Conservation (phyloP, 2,329 filamentous ascomycete species). For the Penicillium sclerotigenum region DNA sequence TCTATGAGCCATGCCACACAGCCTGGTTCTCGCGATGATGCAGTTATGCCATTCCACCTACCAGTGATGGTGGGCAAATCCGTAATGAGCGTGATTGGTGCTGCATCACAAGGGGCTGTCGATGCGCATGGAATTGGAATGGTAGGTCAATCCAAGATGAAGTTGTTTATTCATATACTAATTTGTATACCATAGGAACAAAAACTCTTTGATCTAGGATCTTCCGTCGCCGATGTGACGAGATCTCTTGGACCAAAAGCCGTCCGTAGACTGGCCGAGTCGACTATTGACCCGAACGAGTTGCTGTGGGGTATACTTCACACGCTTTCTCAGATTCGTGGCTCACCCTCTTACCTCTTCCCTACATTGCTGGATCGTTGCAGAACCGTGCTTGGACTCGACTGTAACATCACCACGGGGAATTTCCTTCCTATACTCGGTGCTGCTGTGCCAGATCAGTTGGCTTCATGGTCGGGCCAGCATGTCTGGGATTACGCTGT, state of each 20-base stretch:
- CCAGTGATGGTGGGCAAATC: constrained; percentile 63
- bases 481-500: constrained; percentile 17
- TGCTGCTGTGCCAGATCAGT: constrained; percentile 8
- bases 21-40: constrained; percentile 53
- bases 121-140: constrained; percentile 73
- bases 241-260: constrained; percentile 30
- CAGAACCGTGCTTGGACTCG: constrained; percentile 31
- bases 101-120: constrained; percentile 71
- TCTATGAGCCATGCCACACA: constrained; percentile 65
- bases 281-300: constrained; percentile 32
- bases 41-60: constrained; percentile 62
- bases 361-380: constrained; percentile 33
- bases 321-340: constrained; percentile 39
- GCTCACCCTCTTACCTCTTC: constrained; percentile 39
- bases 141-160: constrained; percentile 49
- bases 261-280: constrained; percentile 30
- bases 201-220: constrained; percentile 38
- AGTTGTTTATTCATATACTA: not conserved
- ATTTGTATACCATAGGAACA: constrained; percentile 31
- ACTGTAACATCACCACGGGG: constrained; percentile 29
- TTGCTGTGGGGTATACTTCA: constrained; percentile 41
- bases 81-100: constrained; percentile 63
- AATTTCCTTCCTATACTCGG: constrained; percentile 28
- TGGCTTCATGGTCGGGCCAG: constrained; percentile 16
- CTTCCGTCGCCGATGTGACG: constrained; percentile 34